Conservation (phyloP, 1,284 basidiomycete species). For the Malassezia caprae region DNA sequence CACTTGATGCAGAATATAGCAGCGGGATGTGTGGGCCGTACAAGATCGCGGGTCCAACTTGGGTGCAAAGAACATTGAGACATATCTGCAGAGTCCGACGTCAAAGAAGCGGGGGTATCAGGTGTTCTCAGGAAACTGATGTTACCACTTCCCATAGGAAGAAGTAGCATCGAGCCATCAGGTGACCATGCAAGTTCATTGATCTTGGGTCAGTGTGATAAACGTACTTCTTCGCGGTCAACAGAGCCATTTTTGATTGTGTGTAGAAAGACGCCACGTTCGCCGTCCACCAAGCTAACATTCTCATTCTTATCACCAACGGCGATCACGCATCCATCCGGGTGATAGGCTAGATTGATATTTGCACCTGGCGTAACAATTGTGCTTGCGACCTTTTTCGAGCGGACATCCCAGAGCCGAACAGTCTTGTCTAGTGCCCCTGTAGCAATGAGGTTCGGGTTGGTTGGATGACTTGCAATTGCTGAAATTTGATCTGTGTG, state of each 20-base stretch:
- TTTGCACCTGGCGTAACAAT: conserved; percentile 27
- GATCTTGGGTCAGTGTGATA: conserved; percentile 19
- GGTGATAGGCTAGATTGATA: conserved; percentile 39
- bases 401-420: conserved; percentile 35
- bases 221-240: conserved; percentile 10
- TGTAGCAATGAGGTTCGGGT: conserved; percentile 34
- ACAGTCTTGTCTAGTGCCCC: conserved; percentile 35
- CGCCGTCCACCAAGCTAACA: conserved; percentile 28
- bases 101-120: background rate
- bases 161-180: conserved; percentile 29
- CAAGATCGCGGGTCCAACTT: conserved; percentile 19
- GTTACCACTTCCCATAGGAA: conserved; percentile 31
- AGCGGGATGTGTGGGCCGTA: conserved; percentile 25
- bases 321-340: conserved; percentile 27
- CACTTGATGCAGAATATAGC: conserved; percentile 35
- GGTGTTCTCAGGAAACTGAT: conserved; percentile 17
- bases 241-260: conserved; percentile 19
- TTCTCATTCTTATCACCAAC: conserved; percentile 39
- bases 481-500: conserved; percentile 41
- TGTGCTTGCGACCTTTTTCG: background rate
- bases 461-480: conserved; percentile 29
- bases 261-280: conserved; percentile 15
- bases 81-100: background rate
- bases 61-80: conserved; percentile 9
- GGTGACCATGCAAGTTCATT: conserved; percentile 36